phyloP scores from a whole-genome alignment of 768 basidiomycete genomes.

The Paxillus involutus region DNA sequence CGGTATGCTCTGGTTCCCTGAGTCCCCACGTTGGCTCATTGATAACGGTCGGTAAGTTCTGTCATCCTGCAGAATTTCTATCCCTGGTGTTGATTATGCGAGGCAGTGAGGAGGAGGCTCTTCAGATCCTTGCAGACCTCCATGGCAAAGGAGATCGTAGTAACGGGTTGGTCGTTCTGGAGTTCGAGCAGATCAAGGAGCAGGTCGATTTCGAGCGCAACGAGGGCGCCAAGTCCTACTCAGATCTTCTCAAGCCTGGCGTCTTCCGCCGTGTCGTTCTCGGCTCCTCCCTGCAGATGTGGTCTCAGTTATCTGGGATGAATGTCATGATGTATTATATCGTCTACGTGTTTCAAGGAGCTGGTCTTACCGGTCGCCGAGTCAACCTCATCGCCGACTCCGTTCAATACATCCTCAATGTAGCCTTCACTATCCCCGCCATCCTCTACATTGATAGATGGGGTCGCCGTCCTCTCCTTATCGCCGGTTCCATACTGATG shows the following conservation, averaged over 20 bases:
- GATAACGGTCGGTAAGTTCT: slow-evolving; percentile 51
- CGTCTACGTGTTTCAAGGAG: slow-evolving; percentile 74
- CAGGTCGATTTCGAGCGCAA: slow-evolving; percentile 60
- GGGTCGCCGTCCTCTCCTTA: slow-evolving; percentile 77
- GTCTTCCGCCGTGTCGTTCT: slow-evolving; percentile 71
- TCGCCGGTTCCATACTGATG: slow-evolving; percentile 66
- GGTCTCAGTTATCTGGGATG: slow-evolving; percentile 77
- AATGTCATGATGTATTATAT: slow-evolving; percentile 73
- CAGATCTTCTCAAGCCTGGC: slow-evolving; percentile 64
- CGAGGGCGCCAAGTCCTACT: slow-evolving; percentile 69
- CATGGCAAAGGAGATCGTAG: slow-evolving; percentile 59
- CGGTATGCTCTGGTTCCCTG: slow-evolving; percentile 70
- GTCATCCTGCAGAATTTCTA: not conserved
- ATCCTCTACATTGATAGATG: slow-evolving; percentile 72
- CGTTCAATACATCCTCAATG: slow-evolving; percentile 52
- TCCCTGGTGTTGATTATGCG: not conserved
- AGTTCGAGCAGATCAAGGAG: slow-evolving; percentile 64
- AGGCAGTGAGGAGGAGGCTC: slow-evolving; percentile 50
- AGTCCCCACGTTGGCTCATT: slow-evolving; percentile 71
- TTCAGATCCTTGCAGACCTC: slow-evolving; percentile 72
- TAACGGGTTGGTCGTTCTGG: slow-evolving; percentile 65
- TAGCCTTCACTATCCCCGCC: slow-evolving; percentile 43
- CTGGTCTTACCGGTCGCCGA: slow-evolving; percentile 74
- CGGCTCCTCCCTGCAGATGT: slow-evolving; percentile 74
- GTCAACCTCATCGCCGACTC: slow-evolving; percentile 74